Conservation (phyloP, 306 rosid genomes). For the Acacia acuminata region DNA sequence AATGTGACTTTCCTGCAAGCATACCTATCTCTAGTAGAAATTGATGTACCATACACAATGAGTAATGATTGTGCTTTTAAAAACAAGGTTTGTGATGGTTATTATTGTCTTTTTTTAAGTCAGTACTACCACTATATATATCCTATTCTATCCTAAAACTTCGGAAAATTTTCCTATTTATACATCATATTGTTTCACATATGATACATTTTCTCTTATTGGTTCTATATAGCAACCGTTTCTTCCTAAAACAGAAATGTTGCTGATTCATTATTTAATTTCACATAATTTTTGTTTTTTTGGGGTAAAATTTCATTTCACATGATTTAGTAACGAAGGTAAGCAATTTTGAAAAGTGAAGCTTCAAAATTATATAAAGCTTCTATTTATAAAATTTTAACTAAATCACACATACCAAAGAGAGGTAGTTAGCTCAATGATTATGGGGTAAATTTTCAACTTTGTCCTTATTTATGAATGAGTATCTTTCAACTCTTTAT, state of each 20-base stretch:
- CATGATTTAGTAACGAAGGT: slow-evolving; percentile 5
- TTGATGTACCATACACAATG: not conserved
- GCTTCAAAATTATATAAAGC: not conserved
- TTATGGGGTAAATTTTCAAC: too few species aligned
- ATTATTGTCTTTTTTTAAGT: not conserved
- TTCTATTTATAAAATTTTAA: too few species aligned
- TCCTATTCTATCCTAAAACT: not conserved
- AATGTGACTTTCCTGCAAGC: not conserved
- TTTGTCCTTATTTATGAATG: too few species aligned
- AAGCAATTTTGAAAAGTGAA: not conserved
- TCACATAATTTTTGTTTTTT: not conserved
- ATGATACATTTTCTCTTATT: not conserved
- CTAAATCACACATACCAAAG: too few species aligned
- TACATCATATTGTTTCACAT: not conserved
- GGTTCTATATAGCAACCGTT: not conserved
- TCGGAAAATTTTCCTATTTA: not conserved
- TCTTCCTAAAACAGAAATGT: slow-evolving; percentile 1
- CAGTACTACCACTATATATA: not conserved
- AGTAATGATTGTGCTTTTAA: not conserved
- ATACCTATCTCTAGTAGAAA: not conserved
- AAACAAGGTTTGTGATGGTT: not conserved
- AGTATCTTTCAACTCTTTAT: too few species aligned
- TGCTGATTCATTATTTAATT: slow-evolving; percentile 14
- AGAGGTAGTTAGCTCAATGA: too few species aligned
- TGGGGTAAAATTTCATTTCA: slow-evolving; percentile 6